Evolutionary conservation across 2,329 filamentous ascomycete genomes (phyloP), one percentile per base, ranked within the genome.

Genomic region (Penicillium sp.): DNA sequence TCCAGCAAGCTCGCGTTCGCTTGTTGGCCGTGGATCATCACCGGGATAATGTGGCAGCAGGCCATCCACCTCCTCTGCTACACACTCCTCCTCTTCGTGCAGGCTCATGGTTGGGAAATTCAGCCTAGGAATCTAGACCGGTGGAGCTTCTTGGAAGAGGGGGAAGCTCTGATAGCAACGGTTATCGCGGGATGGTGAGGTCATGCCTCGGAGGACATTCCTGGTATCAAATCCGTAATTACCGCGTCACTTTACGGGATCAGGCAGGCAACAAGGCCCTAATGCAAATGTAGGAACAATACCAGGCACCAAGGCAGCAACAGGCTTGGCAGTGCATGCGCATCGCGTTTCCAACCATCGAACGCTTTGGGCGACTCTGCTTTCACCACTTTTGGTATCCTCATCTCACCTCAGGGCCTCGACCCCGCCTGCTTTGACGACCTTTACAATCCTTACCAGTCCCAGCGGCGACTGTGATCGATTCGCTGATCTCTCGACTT

Each of bases 21-120:
- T 96, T 10, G 95, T 98, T 56, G 90, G 85, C n/a, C 94, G 85
- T 24, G 87, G 90, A 76, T 99, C 95, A 74, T 98, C 92, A 61
- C 90, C 92, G 2, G 83, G 82, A 74, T 96, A 96, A 58, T 85
- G 82, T 55, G 85, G 79, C 19, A 66, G 65, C 58, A 75, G 75
- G 60, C 57, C 52, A 40, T 63, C 58, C 49, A 59, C 18, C 49
- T 63, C 50, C 11, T 16, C 36, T 36, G n/a, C 24, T 10, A 43
- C 50, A 5, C 6, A 16, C 6, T 43, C 53, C 50, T 69, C 66
- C 59, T 65, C 57, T 63, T 73, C 74, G 62, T 71, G 69, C 66
- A 72, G 67, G 60, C 73, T 77, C 64, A 73, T 68, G 24, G 46
- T 59, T 52, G 37, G 37, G 10, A 2, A 24, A 19, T 24, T 52